Percentiles rank a stretch among this genome's conserved stretches.
Conservation (phyloP, 148 eudicot species). For the Nepenthes gracilis region DNA sequence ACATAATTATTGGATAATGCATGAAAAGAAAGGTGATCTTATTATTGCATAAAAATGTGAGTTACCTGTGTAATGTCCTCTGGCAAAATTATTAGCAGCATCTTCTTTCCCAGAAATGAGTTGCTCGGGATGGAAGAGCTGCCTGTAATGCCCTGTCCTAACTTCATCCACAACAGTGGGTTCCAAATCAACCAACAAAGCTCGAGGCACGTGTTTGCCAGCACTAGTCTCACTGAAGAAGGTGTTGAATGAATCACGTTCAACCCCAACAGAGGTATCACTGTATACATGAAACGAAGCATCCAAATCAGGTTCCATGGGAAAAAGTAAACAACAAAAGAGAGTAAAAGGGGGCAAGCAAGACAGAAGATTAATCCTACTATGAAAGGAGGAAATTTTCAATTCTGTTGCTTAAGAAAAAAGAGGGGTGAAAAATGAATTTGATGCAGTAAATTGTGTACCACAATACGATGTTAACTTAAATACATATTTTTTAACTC, state of each 20-base stretch:
- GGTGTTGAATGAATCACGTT: slow-evolving; percentile 9
- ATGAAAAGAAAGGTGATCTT: neutral
- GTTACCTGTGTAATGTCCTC: slow-evolving; percentile 8
- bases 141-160: slow-evolving; percentile 4
- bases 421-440: too few species aligned
- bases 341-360: too few species aligned
- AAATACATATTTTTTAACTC: too few species aligned
- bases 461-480: too few species aligned
- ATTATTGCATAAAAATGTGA: neutral
- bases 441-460: too few species aligned
- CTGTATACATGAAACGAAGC: neutral
- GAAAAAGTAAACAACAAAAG: too few species aligned
- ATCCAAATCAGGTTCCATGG: too few species aligned
- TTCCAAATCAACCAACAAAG: slow-evolving; percentile 6
- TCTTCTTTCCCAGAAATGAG: slow-evolving; percentile 12
- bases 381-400: too few species aligned
- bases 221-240: slow-evolving; percentile 9
- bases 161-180: slow-evolving; percentile 9
- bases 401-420: too few species aligned
- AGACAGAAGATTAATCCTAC: too few species aligned
- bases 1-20: neutral
- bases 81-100: slow-evolving; percentile 9
- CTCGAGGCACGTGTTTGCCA: slow-evolving; percentile 9
- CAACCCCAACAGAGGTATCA: slow-evolving; percentile 7
- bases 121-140: slow-evolving; percentile 8